Conservation (phyloP, 768 basidiomycete species). For the Russula ochroleuca region DNA sequence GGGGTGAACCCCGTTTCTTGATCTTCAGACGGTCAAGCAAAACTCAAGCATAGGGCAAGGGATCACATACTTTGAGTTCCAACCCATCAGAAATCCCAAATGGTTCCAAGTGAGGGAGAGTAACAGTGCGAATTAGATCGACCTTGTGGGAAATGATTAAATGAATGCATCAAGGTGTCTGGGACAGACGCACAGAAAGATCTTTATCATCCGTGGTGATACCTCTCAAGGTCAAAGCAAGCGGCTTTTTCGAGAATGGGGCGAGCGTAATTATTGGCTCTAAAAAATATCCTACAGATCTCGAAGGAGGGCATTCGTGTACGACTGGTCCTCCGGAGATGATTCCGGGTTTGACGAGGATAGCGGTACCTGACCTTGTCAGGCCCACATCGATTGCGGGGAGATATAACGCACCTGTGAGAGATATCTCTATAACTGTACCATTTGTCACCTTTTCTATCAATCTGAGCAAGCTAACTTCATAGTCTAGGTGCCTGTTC, state of each 20-base stretch:
- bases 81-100: slow-evolving; percentile 89
- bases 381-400: background rate
- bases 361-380: slow-evolving; percentile 65
- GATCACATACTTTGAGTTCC: slow-evolving; percentile 66
- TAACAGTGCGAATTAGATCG: slow-evolving; percentile 85
- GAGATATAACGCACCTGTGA: slow-evolving; percentile 61
- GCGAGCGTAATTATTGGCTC: slow-evolving; percentile 88
- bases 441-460: slow-evolving; percentile 93
- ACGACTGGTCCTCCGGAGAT: slow-evolving; percentile 75
- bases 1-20: slow-evolving; percentile 88
- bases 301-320: slow-evolving; percentile 86
- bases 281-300: slow-evolving; percentile 91
- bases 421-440: slow-evolving; percentile 90
- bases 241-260: slow-evolving; percentile 84
- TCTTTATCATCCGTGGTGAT: slow-evolving; percentile 92
- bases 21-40: slow-evolving; percentile 50
- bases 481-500: slow-evolving; percentile 67
- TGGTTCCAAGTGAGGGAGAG: slow-evolving; percentile 82
- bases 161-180: slow-evolving; percentile 2
- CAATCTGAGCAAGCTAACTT: slow-evolving; percentile 83
- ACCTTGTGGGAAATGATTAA: slow-evolving; percentile 46
- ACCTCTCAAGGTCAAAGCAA: slow-evolving; percentile 78
- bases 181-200: slow-evolving; percentile 61
- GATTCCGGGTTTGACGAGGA: slow-evolving; percentile 89
- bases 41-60: background rate